Evolutionary conservation across 495 filamentous ascomycete genomes (phyloP), one percentile per base, ranked within the genome.

Genomic region (Aspergillus carlsbadensis): DNA sequence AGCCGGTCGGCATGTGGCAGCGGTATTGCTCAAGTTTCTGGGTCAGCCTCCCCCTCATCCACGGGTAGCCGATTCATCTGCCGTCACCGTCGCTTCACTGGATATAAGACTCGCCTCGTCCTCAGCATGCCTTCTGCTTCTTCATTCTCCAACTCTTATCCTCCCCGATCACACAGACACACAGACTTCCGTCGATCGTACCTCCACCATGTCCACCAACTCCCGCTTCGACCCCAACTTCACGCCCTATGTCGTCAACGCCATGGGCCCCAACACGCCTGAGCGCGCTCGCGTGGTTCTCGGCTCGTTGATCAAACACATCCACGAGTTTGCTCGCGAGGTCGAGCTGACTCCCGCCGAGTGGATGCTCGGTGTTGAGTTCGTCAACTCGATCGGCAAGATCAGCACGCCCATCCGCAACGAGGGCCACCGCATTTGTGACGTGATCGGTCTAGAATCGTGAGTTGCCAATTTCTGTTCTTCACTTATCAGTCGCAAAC

Each of bases 251-350:
- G 86, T 91, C 65, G 72, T 92, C 65, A 81, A 90, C 60, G 76
- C 84, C 65, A 92, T 91, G 77, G 86, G 88, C 42, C 85, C 89
- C 64, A 87, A 88, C 50, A 84, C 84, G 22, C 81, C 81, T 54
- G 81, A 83, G 52, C 85, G 89, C 46, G 79, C 85, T 69, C 84
- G 85, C 43, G 72, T 82, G 47, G 73, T 93, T 60, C 70, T 92
- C 60, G 71, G 79, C 45, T 72, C 84, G 29, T 70, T 92, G 58
- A 87, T 92, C 71, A 78, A 76, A 39, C 88, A 91, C 75, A 78
- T 93, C 52, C 89, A 93, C 77, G 87, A 91, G 71, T 93, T 93
- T 63, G 82, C 88, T 43, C 86, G 89, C 54, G 89, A 93, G 72
- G 84, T 89, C 60, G 87, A 92, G 70, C 82, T 93, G 49, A 89